These are phyloP conservation scores for Eragrostis curvula DNA, from an alignment of 176 grass and related monocot genomes.

Conservation along the genomic window DNA sequence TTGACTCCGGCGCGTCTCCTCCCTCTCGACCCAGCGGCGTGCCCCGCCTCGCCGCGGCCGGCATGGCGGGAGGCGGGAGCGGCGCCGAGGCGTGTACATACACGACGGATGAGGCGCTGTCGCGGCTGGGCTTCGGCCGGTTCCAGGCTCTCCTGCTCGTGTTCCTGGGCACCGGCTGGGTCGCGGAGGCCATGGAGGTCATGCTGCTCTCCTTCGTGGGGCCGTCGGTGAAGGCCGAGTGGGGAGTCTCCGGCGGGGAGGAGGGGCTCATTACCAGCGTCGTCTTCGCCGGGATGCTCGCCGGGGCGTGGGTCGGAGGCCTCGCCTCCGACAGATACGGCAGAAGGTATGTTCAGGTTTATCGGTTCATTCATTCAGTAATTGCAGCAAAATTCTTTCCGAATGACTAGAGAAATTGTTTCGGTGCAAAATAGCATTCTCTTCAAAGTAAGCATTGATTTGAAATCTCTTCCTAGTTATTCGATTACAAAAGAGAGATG, in stretches of 20 bases:
- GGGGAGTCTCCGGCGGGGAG: slow-evolving; percentile 42
- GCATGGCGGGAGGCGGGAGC: slow-evolving; percentile 34
- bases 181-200: slow-evolving; percentile 61
- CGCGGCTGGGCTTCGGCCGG: slow-evolving; percentile 58
- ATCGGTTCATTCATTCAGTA: not conserved
- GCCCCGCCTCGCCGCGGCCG: not conserved
- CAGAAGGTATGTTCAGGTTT: slow-evolving; percentile 39
- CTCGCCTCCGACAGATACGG: slow-evolving; percentile 61
- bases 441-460: no score
- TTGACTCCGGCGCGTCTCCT: no score
- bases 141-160: slow-evolving; percentile 62
- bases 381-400: not conserved
- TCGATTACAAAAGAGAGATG: not conserved
- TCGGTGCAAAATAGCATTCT: no score
- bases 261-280: slow-evolving; percentile 61
- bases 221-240: slow-evolving; percentile 52
- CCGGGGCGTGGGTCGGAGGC: slow-evolving; percentile 53
- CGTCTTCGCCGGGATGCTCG: slow-evolving; percentile 60
- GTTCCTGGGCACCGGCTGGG: slow-evolving; percentile 48
- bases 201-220: slow-evolving; percentile 72
- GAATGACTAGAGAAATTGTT: no score
- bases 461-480: no score
- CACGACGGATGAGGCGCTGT: slow-evolving; percentile 59
- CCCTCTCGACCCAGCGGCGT: not conserved
- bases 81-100: slow-evolving; percentile 42